Evolutionary conservation across 306 rosid species (phyloP).

Genomic region (Begonia peltatifolia): DNA sequence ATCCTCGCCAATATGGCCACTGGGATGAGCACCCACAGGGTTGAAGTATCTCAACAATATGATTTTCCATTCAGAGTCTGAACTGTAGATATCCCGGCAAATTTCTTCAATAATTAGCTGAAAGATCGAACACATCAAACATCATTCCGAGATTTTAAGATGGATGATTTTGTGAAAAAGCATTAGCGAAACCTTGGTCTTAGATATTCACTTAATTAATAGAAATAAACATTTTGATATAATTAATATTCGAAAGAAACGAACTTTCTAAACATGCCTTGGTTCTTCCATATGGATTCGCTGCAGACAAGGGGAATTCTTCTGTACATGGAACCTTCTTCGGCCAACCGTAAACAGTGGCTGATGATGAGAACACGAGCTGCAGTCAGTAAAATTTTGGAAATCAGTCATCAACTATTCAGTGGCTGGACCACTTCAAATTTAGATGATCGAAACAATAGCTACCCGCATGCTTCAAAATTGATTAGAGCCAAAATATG

Average conservation of each 20-base stretch:
- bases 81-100: slow-evolving; percentile 46
- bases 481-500: no score
- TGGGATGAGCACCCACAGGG: slow-evolving; percentile 92
- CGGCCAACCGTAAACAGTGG: slow-evolving; percentile 99
- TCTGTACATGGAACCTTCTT: slow-evolving; percentile 98
- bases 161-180: no score
- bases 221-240: no score
- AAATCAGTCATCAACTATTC: not conserved
- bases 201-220: no score
- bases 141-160: slow-evolving; percentile 1
- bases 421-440: no score
- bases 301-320: slow-evolving; percentile 73
- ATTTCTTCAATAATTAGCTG: slow-evolving; percentile 94
- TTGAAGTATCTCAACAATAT: slow-evolving; percentile 88
- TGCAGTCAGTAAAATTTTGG: slow-evolving; percentile 21
- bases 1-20: slow-evolving; percentile 96
- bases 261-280: slow-evolving; percentile 35
- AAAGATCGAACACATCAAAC: slow-evolving; percentile 16
- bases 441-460: no score
- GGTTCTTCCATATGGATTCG: slow-evolving; percentile 90
- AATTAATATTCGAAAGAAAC: no score
- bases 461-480: no score
- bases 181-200: no score
- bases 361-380: slow-evolving; percentile 99
- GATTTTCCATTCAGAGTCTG: slow-evolving; percentile 82